Evolutionary conservation across 2,329 filamentous ascomycete genomes (phyloP), one percentile per base, ranked within the genome.

Genomic region (Penicillium frequentans): DNA sequence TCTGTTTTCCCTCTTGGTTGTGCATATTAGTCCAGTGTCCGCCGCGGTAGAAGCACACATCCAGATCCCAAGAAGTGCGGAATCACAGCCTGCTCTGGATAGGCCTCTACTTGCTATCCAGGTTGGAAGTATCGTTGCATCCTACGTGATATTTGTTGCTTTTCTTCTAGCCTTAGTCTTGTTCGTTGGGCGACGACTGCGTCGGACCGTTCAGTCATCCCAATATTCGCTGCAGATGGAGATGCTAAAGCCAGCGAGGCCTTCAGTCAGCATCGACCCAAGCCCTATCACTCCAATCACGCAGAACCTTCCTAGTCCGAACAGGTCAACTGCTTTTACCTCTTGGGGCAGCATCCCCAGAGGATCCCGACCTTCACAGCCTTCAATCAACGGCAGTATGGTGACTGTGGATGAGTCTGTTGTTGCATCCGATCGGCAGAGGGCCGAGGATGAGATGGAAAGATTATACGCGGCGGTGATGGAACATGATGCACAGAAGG

Each of bases 401-500:
- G 83, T 82, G 16, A 86, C 85, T 23, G 90, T 97, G 58, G 91
- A 97, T 72, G 86, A 89, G 57, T 83, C 82, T 57, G 84, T 96
- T 16, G 83, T 97, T 24, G 84, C 88, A 57, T 83, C 85, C 58
- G 90, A 96, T 75, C 86, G 84, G 71, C 82, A 84, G 68, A 88
- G 88, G 78, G 87, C 90, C 61, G 87, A 95, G 73, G 82, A 88
- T 63, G 90, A 96, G 72, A 86, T 97, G 74, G 92, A 96, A 73
- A 86, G 90, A 67, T 86, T 98, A 72, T 98, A 97, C 76, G 91
- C 88, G 60, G 89, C 92, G 64, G 93, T 96, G 62, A 89, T 96
- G 87, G 91, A 92, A 73, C 90, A 96, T 66, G 93, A 97, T 62
- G 82, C 81, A 46, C 76, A 79, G 61, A 82, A 79, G 58, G 66